Base-by-base conservation (phyloP, 805 yeast species). In the Teunomyces stri region DNA sequence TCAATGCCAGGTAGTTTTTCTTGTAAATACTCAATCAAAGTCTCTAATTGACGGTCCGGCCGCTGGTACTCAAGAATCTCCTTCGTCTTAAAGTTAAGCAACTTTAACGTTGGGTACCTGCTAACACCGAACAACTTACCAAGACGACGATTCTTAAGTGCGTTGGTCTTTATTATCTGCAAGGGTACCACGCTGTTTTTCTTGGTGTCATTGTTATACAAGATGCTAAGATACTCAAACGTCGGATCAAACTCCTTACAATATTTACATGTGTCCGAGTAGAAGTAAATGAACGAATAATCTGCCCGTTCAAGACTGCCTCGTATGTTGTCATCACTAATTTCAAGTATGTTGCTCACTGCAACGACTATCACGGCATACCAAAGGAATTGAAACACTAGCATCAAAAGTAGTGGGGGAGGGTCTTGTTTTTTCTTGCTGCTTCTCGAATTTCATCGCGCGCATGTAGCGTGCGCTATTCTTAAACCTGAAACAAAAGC, bases 91-190 rank as follows among this genome's bases (percentile, higher is more conserved):
- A 66, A 65, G 29, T 74, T 61, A 49, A 78, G 74, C 29, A 82
- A 55, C 52, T 74, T 71, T 43, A 82, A 48, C 0, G 76, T 66
- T 1, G 88, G 88, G 56, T 68, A 82, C 15, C 69, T 70, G 9
- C 53, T 49, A 3, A 82, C 64, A 12, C 57, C 54, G 48, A 79
- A 79, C 42, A 72, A 58, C 29, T 54, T 55, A 33, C 73, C 61
- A 5, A 79, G 60, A 13, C 69, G 57, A 31, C 56, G 59, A 51
- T 62, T 62, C 12, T 34, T 31, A n/a, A 53, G 49, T 1, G 63
- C 69, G 42, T 72, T 61, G 5, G 65, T 53, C 47, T 66, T 66
- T 22, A 68, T 40, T 0, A 69, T 41, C 50, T 72, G 77, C 18
- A 72, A 59, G 27, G 20, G 42, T 18, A 35, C 25, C 15, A 68